phyloP scores from a whole-genome alignment of 2,329 filamentous ascomycete genomes.

The Diplodia mutila region DNA sequence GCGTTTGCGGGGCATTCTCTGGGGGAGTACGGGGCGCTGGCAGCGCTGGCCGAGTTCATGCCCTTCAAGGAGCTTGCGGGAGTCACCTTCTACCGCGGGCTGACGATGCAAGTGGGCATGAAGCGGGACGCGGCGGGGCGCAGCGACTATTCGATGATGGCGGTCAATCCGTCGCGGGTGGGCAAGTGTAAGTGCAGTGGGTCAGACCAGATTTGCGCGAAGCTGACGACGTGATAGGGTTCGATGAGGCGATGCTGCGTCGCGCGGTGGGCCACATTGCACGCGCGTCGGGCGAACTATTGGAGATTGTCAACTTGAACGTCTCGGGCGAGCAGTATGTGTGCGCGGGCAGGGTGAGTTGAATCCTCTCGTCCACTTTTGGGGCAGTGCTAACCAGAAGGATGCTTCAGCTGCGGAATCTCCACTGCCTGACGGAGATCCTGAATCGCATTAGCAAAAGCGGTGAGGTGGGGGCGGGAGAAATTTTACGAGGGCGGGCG shows the following conservation, averaged over 20 bases:
- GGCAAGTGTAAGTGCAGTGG: conserved; percentile 4
- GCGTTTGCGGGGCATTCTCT: conserved; percentile 30
- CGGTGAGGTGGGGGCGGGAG: too few species aligned
- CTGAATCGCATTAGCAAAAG: too few species aligned
- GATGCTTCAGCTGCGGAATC: too few species aligned
- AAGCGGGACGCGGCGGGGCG: not conserved
- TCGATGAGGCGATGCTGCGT: not conserved
- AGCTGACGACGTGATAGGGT: too few species aligned
- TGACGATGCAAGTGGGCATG: conserved; percentile 4
- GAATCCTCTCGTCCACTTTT: not conserved
- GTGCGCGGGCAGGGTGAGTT: not conserved
- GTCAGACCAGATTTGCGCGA: too few species aligned
- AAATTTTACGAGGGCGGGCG: too few species aligned
- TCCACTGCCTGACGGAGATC: too few species aligned
- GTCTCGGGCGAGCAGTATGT: conserved; percentile 22
- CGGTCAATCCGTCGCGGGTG: not conserved
- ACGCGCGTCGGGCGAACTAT: not conserved
- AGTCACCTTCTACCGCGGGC: conserved; percentile 19
- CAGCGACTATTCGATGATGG: not conserved
- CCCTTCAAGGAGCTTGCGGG: conserved; percentile 29
- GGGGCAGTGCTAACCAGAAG: too few species aligned
- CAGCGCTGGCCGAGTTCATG: conserved; percentile 29
- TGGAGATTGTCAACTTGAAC: conserved; percentile 25
- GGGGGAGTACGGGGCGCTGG: conserved; percentile 31
- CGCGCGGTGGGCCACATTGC: too few species aligned